These are phyloP conservation scores for Aschersonia sp. DNA, from an alignment of 2,329 filamentous ascomycete species.

Conservation along the genomic window DNA sequence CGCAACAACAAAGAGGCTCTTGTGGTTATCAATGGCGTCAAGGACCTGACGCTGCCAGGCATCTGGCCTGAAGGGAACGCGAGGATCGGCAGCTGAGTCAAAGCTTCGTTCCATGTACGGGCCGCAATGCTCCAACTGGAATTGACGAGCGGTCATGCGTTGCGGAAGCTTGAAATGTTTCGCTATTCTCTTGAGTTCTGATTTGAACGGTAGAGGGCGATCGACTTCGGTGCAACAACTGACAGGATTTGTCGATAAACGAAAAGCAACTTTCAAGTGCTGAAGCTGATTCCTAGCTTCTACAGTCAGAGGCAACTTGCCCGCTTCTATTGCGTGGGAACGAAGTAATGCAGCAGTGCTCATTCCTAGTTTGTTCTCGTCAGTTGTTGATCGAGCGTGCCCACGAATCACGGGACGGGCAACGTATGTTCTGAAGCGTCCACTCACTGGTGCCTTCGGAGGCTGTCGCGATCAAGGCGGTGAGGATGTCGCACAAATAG, in stretches of 20 bases:
- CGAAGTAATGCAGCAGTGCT: neutral
- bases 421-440: too few relatives aligned
- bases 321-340: neutral
- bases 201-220: neutral
- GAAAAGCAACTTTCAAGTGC: neutral
- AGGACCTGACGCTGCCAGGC: conserved; percentile 63
- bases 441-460: neutral
- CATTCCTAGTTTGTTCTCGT: neutral
- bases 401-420: neutral
- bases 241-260: neutral
- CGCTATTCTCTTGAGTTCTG: neutral
- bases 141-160: conserved; percentile 14
- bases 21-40: conserved; percentile 55
- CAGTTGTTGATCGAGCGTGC: neutral
- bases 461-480: neutral
- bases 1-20: conserved; percentile 61
- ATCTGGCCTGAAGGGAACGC: conserved; percentile 60
- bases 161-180: neutral
- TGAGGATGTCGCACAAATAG: neutral
- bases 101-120: conserved; percentile 66
- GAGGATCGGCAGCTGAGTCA: conserved; percentile 50
- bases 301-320: neutral
- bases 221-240: neutral
- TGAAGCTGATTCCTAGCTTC: neutral
- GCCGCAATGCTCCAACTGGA: conserved; percentile 21